A percentile compares a stretch with the other conserved stretches of the same genome.
Evolutionary conservation across 169 alveolate species (phyloP).

Genomic region (Cryptosporidium andersoni): DNA sequence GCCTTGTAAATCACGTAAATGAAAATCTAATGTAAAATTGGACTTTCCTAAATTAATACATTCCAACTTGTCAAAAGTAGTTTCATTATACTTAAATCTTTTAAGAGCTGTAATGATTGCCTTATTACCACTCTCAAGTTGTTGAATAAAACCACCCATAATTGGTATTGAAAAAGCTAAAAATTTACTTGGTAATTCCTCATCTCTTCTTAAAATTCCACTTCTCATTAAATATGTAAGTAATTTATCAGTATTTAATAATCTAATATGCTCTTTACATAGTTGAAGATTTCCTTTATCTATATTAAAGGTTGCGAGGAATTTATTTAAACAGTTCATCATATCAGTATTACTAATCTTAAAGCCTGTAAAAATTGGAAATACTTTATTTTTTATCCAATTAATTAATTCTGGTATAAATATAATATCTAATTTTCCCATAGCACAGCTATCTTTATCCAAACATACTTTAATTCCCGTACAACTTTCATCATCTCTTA

Average conservation of each 20-base stretch:
- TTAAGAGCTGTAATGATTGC: slow-evolving; percentile 4
- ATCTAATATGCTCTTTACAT: not conserved
- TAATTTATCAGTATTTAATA: not conserved
- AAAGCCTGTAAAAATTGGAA: slow-evolving; percentile 7
- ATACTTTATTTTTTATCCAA: not conserved
- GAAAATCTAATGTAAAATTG: slow-evolving; percentile 28
- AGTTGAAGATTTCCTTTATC: not conserved
- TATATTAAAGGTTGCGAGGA: not conserved
- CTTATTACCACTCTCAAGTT: slow-evolving; percentile 55
- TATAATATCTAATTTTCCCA: not conserved
- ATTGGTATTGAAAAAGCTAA: slow-evolving; percentile 38
- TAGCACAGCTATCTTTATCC: not conserved
- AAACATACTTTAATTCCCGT: too few species aligned
- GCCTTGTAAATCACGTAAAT: slow-evolving; percentile 37
- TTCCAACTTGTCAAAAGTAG: slow-evolving; percentile 10
- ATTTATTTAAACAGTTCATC: not conserved
- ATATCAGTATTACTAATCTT: not conserved
- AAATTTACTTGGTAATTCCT: slow-evolving; percentile 1
- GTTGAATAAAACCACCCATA: slow-evolving; percentile 53
- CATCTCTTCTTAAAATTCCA: slow-evolving; percentile 47
- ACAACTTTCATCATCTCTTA: not conserved
- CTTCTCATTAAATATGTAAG: slow-evolving; percentile 2
- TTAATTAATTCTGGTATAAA: not conserved
- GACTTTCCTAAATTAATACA: slow-evolving; percentile 41
- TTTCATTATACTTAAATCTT: slow-evolving; percentile 36